These are phyloP conservation scores for Plenodomus tracheiphilus DNA, from an alignment of 2,329 filamentous ascomycete genomes.

Conservation along the genomic window DNA sequence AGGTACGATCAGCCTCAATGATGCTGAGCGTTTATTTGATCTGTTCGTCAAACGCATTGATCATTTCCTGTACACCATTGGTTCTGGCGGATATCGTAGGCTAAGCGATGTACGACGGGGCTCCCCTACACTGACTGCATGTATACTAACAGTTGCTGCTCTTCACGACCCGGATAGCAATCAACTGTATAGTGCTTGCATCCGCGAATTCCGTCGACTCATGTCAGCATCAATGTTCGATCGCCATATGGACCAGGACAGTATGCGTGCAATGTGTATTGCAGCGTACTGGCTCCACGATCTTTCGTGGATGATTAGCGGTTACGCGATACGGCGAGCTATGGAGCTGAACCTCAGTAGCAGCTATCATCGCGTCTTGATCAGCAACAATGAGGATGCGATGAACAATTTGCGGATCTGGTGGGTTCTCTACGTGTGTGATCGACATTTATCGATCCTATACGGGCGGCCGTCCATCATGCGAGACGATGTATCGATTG, in stretches of 20 bases:
- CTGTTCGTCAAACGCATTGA: conserved; percentile 51
- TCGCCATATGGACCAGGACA: conserved; percentile 60
- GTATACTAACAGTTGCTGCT: conserved; percentile 61
- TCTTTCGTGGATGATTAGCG: conserved; percentile 64
- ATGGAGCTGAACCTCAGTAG: conserved; percentile 53
- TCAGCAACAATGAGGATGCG: conserved; percentile 48
- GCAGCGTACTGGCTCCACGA: conserved; percentile 67
- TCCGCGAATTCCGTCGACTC: conserved; percentile 60
- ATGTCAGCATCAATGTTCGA: conserved; percentile 62
- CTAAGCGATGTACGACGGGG: conserved; percentile 54
- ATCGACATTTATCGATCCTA: conserved; percentile 66
- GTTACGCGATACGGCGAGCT: conserved; percentile 56
- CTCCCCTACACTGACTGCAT: conserved; percentile 59
- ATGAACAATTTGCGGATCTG: conserved; percentile 62
- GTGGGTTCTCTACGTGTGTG: conserved; percentile 64
- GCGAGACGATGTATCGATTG: conserved; percentile 60
- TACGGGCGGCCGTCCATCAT: conserved; percentile 64
- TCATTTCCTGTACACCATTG: conserved; percentile 54
- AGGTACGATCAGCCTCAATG: conserved; percentile 50
- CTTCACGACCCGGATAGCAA: conserved; percentile 61
- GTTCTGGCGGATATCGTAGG: conserved; percentile 50
- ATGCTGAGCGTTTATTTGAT: conserved; percentile 48
- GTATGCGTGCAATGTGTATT: conserved; percentile 62
- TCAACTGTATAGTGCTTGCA: conserved; percentile 57
- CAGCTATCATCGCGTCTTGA: conserved; percentile 48